Conservation (phyloP, 805 yeast species). For the Kuraishia hungarica region DNA sequence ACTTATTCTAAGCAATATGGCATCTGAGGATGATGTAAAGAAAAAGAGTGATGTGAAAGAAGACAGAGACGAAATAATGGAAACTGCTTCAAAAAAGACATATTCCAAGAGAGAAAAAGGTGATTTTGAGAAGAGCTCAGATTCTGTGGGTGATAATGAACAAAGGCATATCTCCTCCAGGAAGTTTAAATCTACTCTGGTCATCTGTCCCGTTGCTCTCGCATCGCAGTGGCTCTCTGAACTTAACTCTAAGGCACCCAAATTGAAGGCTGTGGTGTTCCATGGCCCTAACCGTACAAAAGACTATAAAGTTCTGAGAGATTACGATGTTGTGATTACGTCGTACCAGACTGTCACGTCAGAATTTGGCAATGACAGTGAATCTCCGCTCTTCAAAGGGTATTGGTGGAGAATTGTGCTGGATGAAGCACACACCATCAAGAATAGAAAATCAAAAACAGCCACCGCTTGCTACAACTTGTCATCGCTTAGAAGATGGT, state of each 20-base stretch:
- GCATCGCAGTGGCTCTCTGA: constrained; percentile 33
- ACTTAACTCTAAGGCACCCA: constrained; percentile 25
- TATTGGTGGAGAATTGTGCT: constrained; percentile 45
- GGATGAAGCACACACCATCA: constrained; percentile 61
- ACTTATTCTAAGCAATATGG: constrained; percentile 29
- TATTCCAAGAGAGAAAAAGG: neutral
- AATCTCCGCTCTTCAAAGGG: constrained; percentile 18
- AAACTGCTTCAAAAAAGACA: neutral
- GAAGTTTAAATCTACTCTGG: constrained; percentile 24
- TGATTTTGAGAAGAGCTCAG: neutral
- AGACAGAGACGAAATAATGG: neutral
- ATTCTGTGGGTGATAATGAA: neutral
- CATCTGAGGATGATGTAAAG: constrained; percentile 5
- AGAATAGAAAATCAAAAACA: constrained; percentile 37
- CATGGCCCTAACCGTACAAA: constrained; percentile 21
- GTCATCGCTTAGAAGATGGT: constrained; percentile 40
- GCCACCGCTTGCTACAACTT: constrained; percentile 37
- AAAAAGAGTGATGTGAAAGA: neutral
- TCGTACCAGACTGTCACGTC: constrained; percentile 20
- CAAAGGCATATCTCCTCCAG: constrained; percentile 8
- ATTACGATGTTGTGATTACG: constrained; percentile 26
- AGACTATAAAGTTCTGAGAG: constrained; percentile 6
- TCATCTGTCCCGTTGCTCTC: constrained; percentile 33
- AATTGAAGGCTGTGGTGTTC: constrained; percentile 16
- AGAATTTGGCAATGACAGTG: constrained; percentile 1